These are phyloP conservation scores for Acanthochlamys bracteata DNA, from an alignment of 106 monocot genomes.

Conservation along the genomic window DNA sequence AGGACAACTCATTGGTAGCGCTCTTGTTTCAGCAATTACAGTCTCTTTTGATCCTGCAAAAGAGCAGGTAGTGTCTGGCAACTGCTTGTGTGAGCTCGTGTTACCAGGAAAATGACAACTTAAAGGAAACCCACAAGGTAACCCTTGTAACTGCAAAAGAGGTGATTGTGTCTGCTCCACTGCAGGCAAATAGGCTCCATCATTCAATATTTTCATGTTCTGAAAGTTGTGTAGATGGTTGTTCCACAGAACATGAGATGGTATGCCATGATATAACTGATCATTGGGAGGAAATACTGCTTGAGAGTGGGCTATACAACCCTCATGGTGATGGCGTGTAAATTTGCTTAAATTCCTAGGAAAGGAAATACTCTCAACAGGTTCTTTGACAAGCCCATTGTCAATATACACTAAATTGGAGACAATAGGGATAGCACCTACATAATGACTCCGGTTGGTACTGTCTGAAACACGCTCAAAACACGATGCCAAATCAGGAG, in stretches of 20 bases:
- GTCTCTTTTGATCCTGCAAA: neutral
- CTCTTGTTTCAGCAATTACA: neutral
- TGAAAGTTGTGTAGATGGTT: no score
- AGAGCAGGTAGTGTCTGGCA: no score
- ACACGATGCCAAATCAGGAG: slow-evolving; percentile 4
- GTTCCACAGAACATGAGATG: no score
- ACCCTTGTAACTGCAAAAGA: no score
- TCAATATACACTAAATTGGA: slow-evolving; percentile 1
- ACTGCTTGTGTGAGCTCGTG: no score
- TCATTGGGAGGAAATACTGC: slow-evolving; percentile 2
- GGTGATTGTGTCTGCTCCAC: no score
- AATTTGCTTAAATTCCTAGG: slow-evolving; percentile 7
- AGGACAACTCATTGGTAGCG: neutral
- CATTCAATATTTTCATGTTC: no score
- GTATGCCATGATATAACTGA: slow-evolving; percentile 1
- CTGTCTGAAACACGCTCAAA: neutral
- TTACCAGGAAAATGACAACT: no score
- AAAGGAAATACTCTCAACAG: neutral
- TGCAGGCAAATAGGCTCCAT: no score
- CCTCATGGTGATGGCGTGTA: slow-evolving; percentile 2
- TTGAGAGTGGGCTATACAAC: neutral
- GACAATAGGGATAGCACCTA: neutral
- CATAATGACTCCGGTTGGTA: slow-evolving; percentile 1
- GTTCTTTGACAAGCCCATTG: neutral
- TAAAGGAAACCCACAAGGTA: no score